Evolutionary conservation across 148 eudicot genomes (phyloP), one percentile per base, ranked within the genome.

Genomic region (Dysphania ambrosioides): DNA sequence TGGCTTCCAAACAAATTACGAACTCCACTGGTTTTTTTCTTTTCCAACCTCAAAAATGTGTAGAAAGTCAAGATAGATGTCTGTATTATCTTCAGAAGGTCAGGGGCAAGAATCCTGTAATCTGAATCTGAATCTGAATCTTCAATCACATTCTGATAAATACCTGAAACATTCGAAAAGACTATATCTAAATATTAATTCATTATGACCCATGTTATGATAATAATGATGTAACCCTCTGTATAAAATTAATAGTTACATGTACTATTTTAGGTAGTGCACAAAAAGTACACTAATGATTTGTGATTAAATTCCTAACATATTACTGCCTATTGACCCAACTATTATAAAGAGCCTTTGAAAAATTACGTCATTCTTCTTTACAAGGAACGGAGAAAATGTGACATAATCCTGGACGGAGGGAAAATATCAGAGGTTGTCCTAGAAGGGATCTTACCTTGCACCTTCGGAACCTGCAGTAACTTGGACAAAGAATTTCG

Each of bases 381-480:
- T 15, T 12, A 44, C 15, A 12, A 44, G 12, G 51, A 44, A 19
- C 15, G 15, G 51, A 19, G 21, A 61, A 9, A 13, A 62, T 31
- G 66, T 31, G 66, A 30, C 23, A 62, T 64, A 36, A 7, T 64
- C 19, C 13, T 1, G 15, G 12, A 34, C 27, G 7, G 12, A 62
- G 38, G 51, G 16, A 58, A 31, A 15, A 58, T 24, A 32, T 8
- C 26, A 10, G 23, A 74, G 27, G 29, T 21, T 62, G 8, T 41
- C 10, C 8, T 60, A 30, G 26, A 66, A 31, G 30, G 0, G 2
- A 57, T 63, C 49, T 74, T 81, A 95, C 99, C 97, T 85, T 82
- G 84, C 62, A 95, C 87, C 71, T 83, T 90, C 34, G 99, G 99
- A 77, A 90, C 96, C 68, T 95, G 99, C 24, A 95, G 82, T 75